Base-by-base conservation (phyloP, 208 protist genomes). In the Vickermania spadyakhi region DNA sequence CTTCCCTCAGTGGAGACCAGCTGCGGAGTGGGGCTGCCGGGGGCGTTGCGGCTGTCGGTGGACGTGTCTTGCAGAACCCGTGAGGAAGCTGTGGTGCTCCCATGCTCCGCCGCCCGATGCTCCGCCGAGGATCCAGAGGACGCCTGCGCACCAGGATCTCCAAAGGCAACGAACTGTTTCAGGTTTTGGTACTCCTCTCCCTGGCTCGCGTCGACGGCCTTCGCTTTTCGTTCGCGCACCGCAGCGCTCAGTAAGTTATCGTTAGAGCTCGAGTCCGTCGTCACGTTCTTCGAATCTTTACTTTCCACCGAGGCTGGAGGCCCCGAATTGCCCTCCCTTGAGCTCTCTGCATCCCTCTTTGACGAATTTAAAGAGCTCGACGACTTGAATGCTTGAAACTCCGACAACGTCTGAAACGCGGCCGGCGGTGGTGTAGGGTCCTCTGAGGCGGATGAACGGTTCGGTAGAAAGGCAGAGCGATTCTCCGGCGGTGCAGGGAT, bases 81-180 rank as follows among this genome's bases (percentile, higher is more conserved):
- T 45, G 36, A 45, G 11, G 36, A 45, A 23, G 51, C 7, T 55
- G 51, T 18, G 51, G n/a, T 22, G 21, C 25, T 55, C n/a, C 51
- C 5, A 5, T 18, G 25, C 51, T 28, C 51, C 5, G 51, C 51
- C 5, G 5, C 21, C 5, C 7, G 25, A 11, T 28, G n/a, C 5
- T 11, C 51, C 5, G 5, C 21, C 5, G 11, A 26, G 51, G 21
- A 7, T 7, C 21, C 21, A 7, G 11, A 5, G 25, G 25, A 28
- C 7, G 51, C 13, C 5, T 11, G 21, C 13, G 5, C 25, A 26
- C 11, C 11, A 7, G 56, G 22, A 55, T 55, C 60, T 36, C 52
- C 31, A 49, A 67, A 86, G 28, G 79, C 79, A 4, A 80, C 70
- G 50, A 73, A 86, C 11, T 50, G 49, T 11, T 67, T 73, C 1